Evolutionary conservation across 1,284 basidiomycete genomes (phyloP).

Genomic region (Phenoliferia sp.): DNA sequence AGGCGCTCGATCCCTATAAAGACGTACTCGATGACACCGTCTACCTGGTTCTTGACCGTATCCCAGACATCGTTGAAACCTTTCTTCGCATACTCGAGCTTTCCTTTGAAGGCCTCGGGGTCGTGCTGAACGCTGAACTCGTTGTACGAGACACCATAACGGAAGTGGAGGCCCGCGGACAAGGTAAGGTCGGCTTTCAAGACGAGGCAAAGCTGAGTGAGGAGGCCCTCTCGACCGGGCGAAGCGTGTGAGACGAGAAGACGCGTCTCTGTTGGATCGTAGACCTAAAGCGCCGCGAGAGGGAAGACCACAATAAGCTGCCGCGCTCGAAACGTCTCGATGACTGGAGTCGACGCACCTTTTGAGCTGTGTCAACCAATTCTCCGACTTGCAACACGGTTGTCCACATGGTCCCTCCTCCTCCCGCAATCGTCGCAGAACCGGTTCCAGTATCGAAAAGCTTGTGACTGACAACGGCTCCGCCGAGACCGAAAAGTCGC

Average conservation of each 20-base stretch:
- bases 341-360: conserved; percentile 50
- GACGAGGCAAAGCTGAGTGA: conserved; percentile 82
- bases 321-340: neutral
- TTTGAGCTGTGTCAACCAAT: conserved; percentile 92
- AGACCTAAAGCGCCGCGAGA: conserved; percentile 49
- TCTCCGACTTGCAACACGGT: conserved; percentile 97
- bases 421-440: conserved; percentile 90
- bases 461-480: conserved; percentile 92
- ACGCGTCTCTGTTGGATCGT: conserved; percentile 87
- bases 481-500: conserved; percentile 87
- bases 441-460: conserved; percentile 97
- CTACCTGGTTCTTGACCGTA: conserved; percentile 84
- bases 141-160: conserved; percentile 92
- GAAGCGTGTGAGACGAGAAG: conserved; percentile 88
- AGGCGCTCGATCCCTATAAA: neutral
- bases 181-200: conserved; percentile 92
- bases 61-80: conserved; percentile 90
- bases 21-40: conserved; percentile 73
- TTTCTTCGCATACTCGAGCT: conserved; percentile 72
- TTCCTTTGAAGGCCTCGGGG: conserved; percentile 81
- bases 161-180: conserved; percentile 93
- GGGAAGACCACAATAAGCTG: neutral
- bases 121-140: conserved; percentile 91
- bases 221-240: conserved; percentile 86
- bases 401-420: conserved; percentile 98